Percentiles rank a stretch among this genome's conserved stretches.
phyloP scores from a whole-genome alignment of 805 yeast genomes.

The Schizosaccharomyces cryophilus region DNA sequence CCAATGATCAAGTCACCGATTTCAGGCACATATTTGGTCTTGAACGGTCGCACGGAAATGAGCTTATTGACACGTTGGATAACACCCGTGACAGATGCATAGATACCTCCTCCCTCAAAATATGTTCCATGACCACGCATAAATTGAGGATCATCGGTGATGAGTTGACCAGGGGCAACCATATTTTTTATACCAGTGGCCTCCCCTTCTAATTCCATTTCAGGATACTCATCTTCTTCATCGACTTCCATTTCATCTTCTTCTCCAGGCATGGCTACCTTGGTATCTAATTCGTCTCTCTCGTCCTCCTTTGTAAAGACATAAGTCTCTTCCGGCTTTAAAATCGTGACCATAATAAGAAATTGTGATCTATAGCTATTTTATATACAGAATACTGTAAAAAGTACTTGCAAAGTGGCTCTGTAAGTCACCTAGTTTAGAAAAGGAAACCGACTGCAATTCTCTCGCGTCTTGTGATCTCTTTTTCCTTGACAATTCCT shows the following conservation, averaged over 20 bases:
- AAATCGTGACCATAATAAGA: not conserved
- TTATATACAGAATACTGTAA: not conserved
- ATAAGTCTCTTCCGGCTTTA: not conserved
- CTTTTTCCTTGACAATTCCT: no score
- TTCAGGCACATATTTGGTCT: slow-evolving; percentile 58
- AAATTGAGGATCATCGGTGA: slow-evolving; percentile 3
- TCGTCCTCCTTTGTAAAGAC: not conserved
- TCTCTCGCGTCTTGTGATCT: no score
- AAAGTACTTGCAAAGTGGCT: no score
- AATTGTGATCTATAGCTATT: no score
- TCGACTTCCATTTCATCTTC: not conserved
- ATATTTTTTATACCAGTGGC: not conserved
- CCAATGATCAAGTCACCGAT: slow-evolving; percentile 95
- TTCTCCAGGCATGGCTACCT: not conserved
- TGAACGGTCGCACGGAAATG: slow-evolving; percentile 60
- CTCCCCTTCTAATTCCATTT: not conserved
- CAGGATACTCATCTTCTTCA: not conserved
- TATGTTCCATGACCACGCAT: slow-evolving; percentile 75
- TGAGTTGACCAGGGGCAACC: slow-evolving; percentile 2
- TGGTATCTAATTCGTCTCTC: not conserved
- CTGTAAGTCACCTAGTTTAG: slow-evolving; percentile 4
- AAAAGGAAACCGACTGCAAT: no score
- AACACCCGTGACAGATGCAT: slow-evolving; percentile 79
- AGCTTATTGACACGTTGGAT: slow-evolving; percentile 68
- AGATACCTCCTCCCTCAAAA: slow-evolving; percentile 38